phyloP scores from a whole-genome alignment of 768 basidiomycete species.

The Botryobasidium botryosum region DNA sequence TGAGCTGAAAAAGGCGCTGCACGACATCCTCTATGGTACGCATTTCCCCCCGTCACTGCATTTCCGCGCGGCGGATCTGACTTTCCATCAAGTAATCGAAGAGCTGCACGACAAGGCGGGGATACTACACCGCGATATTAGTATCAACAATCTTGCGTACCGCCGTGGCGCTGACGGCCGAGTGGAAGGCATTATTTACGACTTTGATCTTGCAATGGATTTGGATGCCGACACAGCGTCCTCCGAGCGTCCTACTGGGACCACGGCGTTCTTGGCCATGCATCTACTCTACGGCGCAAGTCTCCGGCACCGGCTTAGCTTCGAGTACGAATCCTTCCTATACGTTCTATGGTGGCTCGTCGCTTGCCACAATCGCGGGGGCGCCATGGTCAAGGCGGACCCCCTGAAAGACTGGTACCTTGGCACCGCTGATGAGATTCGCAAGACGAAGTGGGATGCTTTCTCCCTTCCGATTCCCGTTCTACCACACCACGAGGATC shows the following conservation, averaged over 20 bases:
- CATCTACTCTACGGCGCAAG: background rate
- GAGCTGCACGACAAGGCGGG: background rate
- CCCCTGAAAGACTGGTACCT: no score
- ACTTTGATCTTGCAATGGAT: background rate
- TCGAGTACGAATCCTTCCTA: background rate
- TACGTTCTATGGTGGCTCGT: background rate
- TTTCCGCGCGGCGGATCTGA: background rate
- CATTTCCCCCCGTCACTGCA: background rate
- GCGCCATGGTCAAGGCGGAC: no score
- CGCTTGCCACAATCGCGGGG: no score
- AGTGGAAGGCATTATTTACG: no score
- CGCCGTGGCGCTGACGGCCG: background rate
- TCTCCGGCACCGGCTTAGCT: background rate
- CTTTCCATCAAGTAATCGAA: background rate
- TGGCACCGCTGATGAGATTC: no score
- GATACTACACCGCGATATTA: conserved; percentile 4
- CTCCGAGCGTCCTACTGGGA: background rate
- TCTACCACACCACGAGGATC: no score
- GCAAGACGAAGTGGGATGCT: no score
- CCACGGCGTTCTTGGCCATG: background rate
- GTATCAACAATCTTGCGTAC: background rate
- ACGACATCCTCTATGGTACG: background rate
- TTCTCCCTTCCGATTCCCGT: no score
- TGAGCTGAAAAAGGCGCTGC: no score
- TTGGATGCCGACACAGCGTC: background rate